Conservation (phyloP, 2,329 filamentous ascomycete species). For the Pseudogymnoascus sp. region DNA sequence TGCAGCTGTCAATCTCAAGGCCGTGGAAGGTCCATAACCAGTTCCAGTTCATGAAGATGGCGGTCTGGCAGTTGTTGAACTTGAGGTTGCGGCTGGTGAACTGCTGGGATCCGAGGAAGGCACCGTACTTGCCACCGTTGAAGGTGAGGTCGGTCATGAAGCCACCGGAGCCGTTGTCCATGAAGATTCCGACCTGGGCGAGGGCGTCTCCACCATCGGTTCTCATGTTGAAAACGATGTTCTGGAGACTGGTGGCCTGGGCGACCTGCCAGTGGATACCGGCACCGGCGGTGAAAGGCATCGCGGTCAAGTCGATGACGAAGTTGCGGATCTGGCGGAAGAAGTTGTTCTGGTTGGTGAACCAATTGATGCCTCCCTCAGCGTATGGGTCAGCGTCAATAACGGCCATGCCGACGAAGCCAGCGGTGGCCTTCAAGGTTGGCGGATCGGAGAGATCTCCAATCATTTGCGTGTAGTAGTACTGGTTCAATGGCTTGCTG, state of each 20-base stretch:
- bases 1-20: constrained; percentile 63
- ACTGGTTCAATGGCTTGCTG: constrained; percentile 68
- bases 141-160: constrained; percentile 79
- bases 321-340: constrained; percentile 79
- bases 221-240: constrained; percentile 73
- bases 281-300: constrained; percentile 52
- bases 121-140: constrained; percentile 70
- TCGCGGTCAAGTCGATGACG: constrained; percentile 62
- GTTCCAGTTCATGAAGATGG: constrained; percentile 86
- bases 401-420: constrained; percentile 77
- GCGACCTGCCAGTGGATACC: constrained; percentile 81
- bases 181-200: constrained; percentile 67
- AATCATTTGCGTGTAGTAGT: constrained; percentile 90
- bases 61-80: constrained; percentile 75
- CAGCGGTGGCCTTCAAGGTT: constrained; percentile 61
- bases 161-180: constrained; percentile 76
- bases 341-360: constrained; percentile 74
- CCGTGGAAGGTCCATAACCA: constrained; percentile 80
- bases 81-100: constrained; percentile 76
- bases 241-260: constrained; percentile 73
- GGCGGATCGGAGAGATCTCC: constrained; percentile 69
- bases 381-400: constrained; percentile 85
- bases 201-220: constrained; percentile 55
- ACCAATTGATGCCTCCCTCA: constrained; percentile 60
- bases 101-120: constrained; percentile 78